Percentiles rank a stretch among this genome's conserved stretches.
These are phyloP conservation scores for Mortierella polycephala DNA, from an alignment of 371 early-diverging fungal genomes.

Conservation along the genomic window DNA sequence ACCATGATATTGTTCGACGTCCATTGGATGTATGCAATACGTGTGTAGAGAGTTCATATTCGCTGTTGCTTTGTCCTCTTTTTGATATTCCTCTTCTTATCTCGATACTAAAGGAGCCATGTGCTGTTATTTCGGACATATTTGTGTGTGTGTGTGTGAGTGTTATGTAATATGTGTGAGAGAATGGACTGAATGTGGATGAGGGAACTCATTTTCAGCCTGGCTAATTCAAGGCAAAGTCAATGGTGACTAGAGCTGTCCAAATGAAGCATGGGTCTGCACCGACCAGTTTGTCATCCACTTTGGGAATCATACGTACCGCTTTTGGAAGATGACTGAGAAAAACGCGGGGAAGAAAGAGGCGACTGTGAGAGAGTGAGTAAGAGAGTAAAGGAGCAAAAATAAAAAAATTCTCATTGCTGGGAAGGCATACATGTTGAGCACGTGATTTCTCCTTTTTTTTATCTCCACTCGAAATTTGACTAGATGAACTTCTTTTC, in stretches of 20 bases:
- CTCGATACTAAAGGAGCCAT: too few species aligned
- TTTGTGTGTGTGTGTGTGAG: too few species aligned
- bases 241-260: constrained; percentile 7
- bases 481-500: constrained; percentile 49
- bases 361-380: not conserved
- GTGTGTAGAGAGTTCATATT: too few species aligned
- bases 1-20: too few species aligned
- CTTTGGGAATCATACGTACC: constrained; percentile 13
- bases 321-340: not conserved
- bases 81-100: too few species aligned
- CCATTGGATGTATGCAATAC: too few species aligned
- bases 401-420: not conserved
- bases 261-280: constrained; percentile 11
- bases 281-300: constrained; percentile 10
- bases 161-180: not conserved
- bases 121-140: too few species aligned
- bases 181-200: not conserved
- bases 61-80: too few species aligned
- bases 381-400: not conserved
- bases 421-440: not conserved
- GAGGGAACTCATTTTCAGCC: too few species aligned
- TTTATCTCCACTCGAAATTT: not conserved
- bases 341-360: not conserved
- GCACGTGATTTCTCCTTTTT: not conserved
- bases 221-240: too few species aligned